These are phyloP conservation scores for Pontederia crassipes DNA, from an alignment of 176 grass and related monocot species.

Conservation along the genomic window DNA sequence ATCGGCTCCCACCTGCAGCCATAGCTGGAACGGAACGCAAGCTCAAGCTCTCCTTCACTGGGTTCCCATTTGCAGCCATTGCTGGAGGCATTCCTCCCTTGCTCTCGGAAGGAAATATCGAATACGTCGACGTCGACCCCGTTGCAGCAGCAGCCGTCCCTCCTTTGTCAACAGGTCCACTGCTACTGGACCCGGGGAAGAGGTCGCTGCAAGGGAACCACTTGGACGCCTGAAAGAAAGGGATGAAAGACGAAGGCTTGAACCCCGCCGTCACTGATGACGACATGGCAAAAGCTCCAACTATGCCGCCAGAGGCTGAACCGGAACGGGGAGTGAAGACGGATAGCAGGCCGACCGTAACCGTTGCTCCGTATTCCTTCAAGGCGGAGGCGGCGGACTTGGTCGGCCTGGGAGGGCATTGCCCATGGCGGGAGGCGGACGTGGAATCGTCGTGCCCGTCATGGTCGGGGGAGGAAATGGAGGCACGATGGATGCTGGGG, in stretches of 20 bases:
- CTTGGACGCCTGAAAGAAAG: constrained; percentile 69
- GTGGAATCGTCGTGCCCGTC: constrained; percentile 16
- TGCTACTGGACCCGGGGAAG: constrained; percentile 21
- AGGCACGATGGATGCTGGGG: constrained; percentile 38
- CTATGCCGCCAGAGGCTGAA: constrained; percentile 15
- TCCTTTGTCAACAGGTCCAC: constrained; percentile 25
- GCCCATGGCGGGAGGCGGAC: constrained; percentile 22
- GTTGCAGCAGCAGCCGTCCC: constrained; percentile 19
- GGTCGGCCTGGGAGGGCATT: constrained; percentile 19
- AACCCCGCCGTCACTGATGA: constrained; percentile 56
- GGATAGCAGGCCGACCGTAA: constrained; percentile 48
- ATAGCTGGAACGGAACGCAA: not conserved
- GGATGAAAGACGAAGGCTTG: constrained; percentile 60
- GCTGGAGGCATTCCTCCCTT: not conserved
- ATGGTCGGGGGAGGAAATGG: constrained; percentile 28
- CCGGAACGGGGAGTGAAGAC: constrained; percentile 31
- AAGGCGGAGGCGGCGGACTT: not conserved
- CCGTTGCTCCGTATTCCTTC: constrained; percentile 9
- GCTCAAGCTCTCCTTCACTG: constrained; percentile 11
- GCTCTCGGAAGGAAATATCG: constrained; percentile 2
- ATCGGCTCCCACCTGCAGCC: constrained; percentile 17
- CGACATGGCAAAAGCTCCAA: constrained; percentile 29
- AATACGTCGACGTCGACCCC: not conserved
- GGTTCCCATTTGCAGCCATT: not conserved
- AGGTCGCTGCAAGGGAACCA: constrained; percentile 84